Conservation (phyloP, 2,329 filamentous ascomycete species). For the Stagonosporopsis chrysanthemi region DNA sequence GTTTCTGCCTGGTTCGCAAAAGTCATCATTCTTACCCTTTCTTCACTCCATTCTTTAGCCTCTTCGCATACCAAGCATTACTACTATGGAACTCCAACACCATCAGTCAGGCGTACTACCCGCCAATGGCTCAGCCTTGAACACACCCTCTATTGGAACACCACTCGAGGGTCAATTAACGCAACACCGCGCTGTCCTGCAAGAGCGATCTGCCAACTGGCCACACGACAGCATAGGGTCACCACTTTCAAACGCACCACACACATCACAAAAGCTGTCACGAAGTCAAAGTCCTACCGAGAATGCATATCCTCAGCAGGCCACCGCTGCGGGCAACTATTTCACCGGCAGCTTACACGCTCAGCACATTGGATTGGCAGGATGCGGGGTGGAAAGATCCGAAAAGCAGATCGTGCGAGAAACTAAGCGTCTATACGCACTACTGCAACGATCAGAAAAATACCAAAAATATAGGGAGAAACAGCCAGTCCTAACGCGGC, state of each 20-base stretch:
- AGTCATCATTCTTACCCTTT: slow-evolving; percentile 48
- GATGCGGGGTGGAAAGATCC: slow-evolving; percentile 32
- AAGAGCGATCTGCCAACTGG: slow-evolving; percentile 54
- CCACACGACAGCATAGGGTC: slow-evolving; percentile 40
- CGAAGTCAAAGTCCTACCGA: slow-evolving; percentile 40
- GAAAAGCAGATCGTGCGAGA: slow-evolving; percentile 42
- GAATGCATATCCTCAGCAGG: slow-evolving; percentile 31
- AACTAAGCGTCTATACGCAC: slow-evolving; percentile 37
- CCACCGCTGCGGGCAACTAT: slow-evolving; percentile 30
- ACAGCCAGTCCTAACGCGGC: slow-evolving; percentile 40
- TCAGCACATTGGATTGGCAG: slow-evolving; percentile 32
- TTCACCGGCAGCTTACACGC: slow-evolving; percentile 35
- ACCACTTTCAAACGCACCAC: slow-evolving; percentile 15
- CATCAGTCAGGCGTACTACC: slow-evolving; percentile 52
- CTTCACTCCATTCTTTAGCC: slow-evolving; percentile 37
- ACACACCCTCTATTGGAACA: slow-evolving; percentile 34
- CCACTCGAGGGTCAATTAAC: slow-evolving; percentile 22
- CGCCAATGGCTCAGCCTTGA: slow-evolving; percentile 52
- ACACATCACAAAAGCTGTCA: slow-evolving; percentile 40
- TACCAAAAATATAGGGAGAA: slow-evolving; percentile 57
- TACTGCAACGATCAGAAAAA: slow-evolving; percentile 47
- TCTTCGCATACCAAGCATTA: slow-evolving; percentile 34
- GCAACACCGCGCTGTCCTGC: slow-evolving; percentile 44
- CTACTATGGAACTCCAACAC: slow-evolving; percentile 46
- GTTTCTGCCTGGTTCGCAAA: slow-evolving; percentile 39